Evolutionary conservation across 179 eudicot species (phyloP).

Genomic region (Patellifolia procumbens): DNA sequence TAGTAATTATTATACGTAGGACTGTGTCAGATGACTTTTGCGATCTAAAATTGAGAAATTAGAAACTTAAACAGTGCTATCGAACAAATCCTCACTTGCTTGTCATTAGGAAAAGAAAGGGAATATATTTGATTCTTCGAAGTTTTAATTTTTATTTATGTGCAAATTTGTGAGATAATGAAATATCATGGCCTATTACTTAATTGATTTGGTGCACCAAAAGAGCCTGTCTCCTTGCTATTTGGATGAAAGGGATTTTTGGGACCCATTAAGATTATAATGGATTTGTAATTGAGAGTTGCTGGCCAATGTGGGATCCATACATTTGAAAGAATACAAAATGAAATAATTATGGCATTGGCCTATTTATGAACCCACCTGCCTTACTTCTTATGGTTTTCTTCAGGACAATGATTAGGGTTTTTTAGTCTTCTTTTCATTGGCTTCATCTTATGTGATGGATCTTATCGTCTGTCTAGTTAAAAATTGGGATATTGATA

Average conservation of each 20-base stretch:
- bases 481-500: no score
- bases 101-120: no score
- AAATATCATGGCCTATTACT: constrained; percentile 4
- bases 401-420: constrained; percentile 25
- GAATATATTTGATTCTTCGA: no score
- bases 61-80: no score
- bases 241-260: constrained; percentile 27
- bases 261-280: constrained; percentile 31
- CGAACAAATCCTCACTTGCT: no score
- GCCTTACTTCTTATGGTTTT: constrained; percentile 24
- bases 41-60: no score
- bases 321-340: constrained; percentile 29
- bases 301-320: constrained; percentile 29
- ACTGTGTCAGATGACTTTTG: no score
- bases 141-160: constrained; percentile 8
- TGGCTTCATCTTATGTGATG: constrained; percentile 22
- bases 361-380: constrained; percentile 30
- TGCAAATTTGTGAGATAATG: background rate
- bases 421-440: constrained; percentile 20
- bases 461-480: background rate
- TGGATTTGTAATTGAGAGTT: constrained; percentile 32
- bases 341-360: constrained; percentile 24
- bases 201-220: constrained; percentile 7
- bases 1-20: no score
- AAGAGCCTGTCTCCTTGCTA: constrained; percentile 25